These are phyloP conservation scores for Penicillium crystallinum DNA, from an alignment of 495 filamentous ascomycete genomes.

Conservation along the genomic window DNA sequence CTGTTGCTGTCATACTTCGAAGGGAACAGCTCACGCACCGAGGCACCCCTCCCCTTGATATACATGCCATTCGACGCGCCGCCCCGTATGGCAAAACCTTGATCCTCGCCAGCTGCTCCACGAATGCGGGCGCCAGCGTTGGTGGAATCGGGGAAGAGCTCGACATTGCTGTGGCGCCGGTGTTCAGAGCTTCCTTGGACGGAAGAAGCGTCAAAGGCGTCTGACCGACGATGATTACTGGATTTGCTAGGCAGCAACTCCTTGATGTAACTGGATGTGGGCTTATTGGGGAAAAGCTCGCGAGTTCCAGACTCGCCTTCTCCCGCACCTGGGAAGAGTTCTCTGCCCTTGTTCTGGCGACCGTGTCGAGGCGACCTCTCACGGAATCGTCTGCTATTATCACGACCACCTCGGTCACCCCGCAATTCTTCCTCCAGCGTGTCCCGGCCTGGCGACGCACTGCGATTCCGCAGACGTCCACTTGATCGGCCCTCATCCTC, in stretches of 20 bases:
- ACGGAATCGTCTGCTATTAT: constrained; percentile 36
- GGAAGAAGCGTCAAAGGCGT: constrained; percentile 53
- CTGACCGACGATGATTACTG: constrained; percentile 59
- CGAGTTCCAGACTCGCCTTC: constrained; percentile 24
- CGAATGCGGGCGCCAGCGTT: constrained; percentile 55
- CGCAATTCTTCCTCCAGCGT: constrained; percentile 51
- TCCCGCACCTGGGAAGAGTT: constrained; percentile 38
- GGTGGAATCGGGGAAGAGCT: constrained; percentile 35
- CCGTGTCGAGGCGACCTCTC: constrained; percentile 35
- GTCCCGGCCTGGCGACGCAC: constrained; percentile 67
- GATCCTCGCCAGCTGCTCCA: constrained; percentile 46
- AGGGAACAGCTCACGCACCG: constrained; percentile 67
- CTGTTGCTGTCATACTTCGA: constrained; percentile 42
- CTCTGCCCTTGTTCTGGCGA: constrained; percentile 36
- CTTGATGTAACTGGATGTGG: constrained; percentile 40
- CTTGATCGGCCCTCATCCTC: constrained; percentile 25
- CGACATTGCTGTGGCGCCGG: constrained; percentile 32
- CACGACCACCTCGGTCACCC: constrained; percentile 37
- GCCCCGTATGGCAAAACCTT: constrained; percentile 65
- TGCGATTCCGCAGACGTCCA: constrained; percentile 54
- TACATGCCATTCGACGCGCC: constrained; percentile 48
- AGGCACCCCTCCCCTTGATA: constrained; percentile 45
- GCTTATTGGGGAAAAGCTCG: constrained; percentile 48
- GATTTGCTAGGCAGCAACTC: constrained; percentile 67
- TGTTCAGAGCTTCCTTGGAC: background rate